A percentile compares a stretch with the other conserved stretches of the same genome.
These are phyloP conservation scores for Pleomassaria siparia DNA, from an alignment of 2,329 filamentous ascomycete genomes.

Conservation along the genomic window DNA sequence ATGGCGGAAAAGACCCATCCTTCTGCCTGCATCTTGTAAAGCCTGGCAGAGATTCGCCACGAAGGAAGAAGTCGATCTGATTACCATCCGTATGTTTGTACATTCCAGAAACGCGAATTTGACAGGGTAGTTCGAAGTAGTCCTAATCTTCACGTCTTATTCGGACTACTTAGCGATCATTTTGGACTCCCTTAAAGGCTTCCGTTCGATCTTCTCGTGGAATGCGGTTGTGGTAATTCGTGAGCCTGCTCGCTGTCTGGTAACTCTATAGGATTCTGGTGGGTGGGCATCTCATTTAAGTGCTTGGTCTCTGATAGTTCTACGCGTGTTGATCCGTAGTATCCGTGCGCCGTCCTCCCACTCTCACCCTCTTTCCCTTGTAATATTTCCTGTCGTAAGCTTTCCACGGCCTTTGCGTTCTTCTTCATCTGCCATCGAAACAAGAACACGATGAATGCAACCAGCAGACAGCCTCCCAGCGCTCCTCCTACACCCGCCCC, in stretches of 20 bases:
- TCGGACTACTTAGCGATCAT: no score
- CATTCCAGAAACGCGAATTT: no score
- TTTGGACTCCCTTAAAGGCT: no score
- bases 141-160: no score
- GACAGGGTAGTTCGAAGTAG: no score
- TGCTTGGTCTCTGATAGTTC: background rate
- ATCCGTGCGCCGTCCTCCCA: background rate
- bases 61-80: no score
- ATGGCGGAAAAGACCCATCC: no score
- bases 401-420: background rate
- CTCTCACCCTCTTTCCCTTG: background rate
- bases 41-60: no score
- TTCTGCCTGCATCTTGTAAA: no score
- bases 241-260: background rate
- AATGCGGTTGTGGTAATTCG: background rate
- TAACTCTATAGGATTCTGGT: background rate
- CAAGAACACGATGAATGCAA: background rate
- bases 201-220: background rate
- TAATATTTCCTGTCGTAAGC: background rate
- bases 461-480: background rate
- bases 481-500: slow-evolving; percentile 3
- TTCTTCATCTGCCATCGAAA: background rate
- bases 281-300: background rate
- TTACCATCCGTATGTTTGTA: no score
- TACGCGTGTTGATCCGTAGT: background rate